Percentiles rank a stretch among this genome's conserved stretches.
These are phyloP conservation scores for Nosema bombycis DNA, from an alignment of 371 early-diverging fungal genomes.

Conservation along the genomic window DNA sequence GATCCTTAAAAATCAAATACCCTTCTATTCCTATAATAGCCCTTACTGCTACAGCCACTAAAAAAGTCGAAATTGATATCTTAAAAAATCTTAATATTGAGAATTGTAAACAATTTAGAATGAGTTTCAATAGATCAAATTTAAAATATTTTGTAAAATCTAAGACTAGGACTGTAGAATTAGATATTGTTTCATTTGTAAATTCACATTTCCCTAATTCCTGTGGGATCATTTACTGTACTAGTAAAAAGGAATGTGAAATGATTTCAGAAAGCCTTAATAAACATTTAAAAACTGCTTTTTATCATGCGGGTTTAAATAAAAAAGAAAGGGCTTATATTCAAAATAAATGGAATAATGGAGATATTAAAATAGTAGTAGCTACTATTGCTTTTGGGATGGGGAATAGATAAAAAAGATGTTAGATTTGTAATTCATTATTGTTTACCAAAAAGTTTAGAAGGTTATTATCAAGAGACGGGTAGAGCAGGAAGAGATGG, in stretches of 20 bases:
- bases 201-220: slow-evolving; percentile 68
- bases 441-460: slow-evolving; percentile 82
- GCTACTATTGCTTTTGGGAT: slow-evolving; percentile 83
- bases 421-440: slow-evolving; percentile 96
- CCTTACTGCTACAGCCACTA: slow-evolving; percentile 91
- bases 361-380: slow-evolving; percentile 76
- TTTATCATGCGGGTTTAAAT: slow-evolving; percentile 89
- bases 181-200: slow-evolving; percentile 75
- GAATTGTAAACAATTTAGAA: slow-evolving; percentile 67
- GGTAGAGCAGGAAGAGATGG: slow-evolving; percentile 97
- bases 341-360: slow-evolving; percentile 78
- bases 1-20: slow-evolving; percentile 69
- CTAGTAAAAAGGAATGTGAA: slow-evolving; percentile 77
- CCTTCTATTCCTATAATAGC: slow-evolving; percentile 82
- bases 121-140: slow-evolving; percentile 62
- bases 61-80: slow-evolving; percentile 72
- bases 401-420: slow-evolving; percentile 93
- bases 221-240: slow-evolving; percentile 94
- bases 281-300: slow-evolving; percentile 66
- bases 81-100: slow-evolving; percentile 41
- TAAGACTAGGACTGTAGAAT: slow-evolving; percentile 66
- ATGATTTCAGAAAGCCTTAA: slow-evolving; percentile 71
- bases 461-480: slow-evolving; percentile 98
- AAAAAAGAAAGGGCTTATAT: slow-evolving; percentile 74
- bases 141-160: slow-evolving; percentile 72